phyloP scores from a whole-genome alignment of 2,329 filamentous ascomycete species.

The Colletotrichum destructivum region DNA sequence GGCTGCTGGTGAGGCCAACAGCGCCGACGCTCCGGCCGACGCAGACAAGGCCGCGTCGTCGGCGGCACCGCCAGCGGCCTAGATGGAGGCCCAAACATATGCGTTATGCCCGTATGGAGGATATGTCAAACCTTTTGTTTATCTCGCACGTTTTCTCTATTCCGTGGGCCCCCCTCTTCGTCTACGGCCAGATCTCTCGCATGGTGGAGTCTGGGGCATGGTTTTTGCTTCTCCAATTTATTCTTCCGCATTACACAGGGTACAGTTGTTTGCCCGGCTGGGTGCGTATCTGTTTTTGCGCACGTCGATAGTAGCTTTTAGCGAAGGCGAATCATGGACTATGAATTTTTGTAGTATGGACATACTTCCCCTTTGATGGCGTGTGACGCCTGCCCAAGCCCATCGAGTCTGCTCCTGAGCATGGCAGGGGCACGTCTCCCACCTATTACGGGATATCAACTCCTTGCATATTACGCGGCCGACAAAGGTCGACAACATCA shows the following conservation, averaged over 20 bases:
- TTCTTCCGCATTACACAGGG: slow-evolving; percentile 18
- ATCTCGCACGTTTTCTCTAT: neutral
- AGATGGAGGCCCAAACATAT: slow-evolving; percentile 2
- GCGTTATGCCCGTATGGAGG: slow-evolving; percentile 30
- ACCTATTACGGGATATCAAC: neutral
- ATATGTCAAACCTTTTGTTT: slow-evolving; percentile 24
- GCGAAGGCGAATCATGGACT: slow-evolving; percentile 35
- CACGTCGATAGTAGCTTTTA: slow-evolving; percentile 24
- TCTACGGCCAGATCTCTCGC: slow-evolving; percentile 11
- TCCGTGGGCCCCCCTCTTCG: neutral
- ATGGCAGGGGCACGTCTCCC: neutral
- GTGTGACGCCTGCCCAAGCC: too few relatives aligned
- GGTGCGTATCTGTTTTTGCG: neutral
- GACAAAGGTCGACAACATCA: neutral
- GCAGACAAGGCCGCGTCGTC: slow-evolving; percentile 29
- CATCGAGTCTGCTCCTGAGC: neutral
- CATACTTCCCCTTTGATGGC: neutral
- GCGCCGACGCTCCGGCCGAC: slow-evolving; percentile 15
- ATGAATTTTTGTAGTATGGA: neutral
- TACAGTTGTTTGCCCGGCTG: slow-evolving; percentile 22
- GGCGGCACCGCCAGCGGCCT: slow-evolving; percentile 16
- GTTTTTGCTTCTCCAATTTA: slow-evolving; percentile 11
- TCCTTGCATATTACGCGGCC: neutral
- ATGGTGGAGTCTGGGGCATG: slow-evolving; percentile 23
- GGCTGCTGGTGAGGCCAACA: slow-evolving; percentile 4